Evolutionary conservation across 805 yeast species (phyloP).

Genomic region (Nakazawaea laoshanensis): DNA sequence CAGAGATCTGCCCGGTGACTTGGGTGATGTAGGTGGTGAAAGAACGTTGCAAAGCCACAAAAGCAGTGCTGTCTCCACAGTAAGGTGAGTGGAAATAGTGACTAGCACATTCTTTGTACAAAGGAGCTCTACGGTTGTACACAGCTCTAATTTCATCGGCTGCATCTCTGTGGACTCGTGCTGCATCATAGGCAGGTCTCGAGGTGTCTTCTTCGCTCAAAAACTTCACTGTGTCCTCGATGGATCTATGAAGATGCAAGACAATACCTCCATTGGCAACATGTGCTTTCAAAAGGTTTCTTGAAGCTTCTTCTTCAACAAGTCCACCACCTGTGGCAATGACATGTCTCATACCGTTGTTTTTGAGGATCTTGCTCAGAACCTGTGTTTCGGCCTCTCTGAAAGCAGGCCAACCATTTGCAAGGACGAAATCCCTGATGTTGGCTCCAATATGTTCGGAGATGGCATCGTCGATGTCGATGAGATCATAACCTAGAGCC

Average conservation of each 20-base stretch:
- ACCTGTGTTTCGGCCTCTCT: constrained; percentile 56
- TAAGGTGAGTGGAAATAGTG: constrained; percentile 70
- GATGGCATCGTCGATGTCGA: constrained; percentile 72
- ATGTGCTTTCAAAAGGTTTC: constrained; percentile 53
- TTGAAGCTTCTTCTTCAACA: constrained; percentile 67
- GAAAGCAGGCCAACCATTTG: constrained; percentile 82
- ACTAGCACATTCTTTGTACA: constrained; percentile 78
- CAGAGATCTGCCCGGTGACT: constrained; percentile 46
- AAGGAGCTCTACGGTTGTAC: constrained; percentile 72
- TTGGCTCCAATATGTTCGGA: constrained; percentile 43
- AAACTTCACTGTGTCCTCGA: constrained; percentile 70
- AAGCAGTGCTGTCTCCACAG: constrained; percentile 47
- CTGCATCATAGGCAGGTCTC: constrained; percentile 64
- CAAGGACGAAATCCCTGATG: constrained; percentile 54
- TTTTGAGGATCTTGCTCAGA: constrained; percentile 38
- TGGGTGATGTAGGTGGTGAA: constrained; percentile 50
- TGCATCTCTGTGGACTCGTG: constrained; percentile 8
- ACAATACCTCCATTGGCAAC: constrained; percentile 63
- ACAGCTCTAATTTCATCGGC: constrained; percentile 72
- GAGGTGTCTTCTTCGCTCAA: constrained; percentile 64
- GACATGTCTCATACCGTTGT: constrained; percentile 43
- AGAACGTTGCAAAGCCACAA: constrained; percentile 46
- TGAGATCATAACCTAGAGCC: constrained; percentile 53
- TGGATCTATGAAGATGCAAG: constrained; percentile 82
- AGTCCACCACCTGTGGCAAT: constrained; percentile 96